Base-by-base conservation (phyloP, 371 early-diverging fungal genomes). In the Choanephora cucurbitarum region DNA sequence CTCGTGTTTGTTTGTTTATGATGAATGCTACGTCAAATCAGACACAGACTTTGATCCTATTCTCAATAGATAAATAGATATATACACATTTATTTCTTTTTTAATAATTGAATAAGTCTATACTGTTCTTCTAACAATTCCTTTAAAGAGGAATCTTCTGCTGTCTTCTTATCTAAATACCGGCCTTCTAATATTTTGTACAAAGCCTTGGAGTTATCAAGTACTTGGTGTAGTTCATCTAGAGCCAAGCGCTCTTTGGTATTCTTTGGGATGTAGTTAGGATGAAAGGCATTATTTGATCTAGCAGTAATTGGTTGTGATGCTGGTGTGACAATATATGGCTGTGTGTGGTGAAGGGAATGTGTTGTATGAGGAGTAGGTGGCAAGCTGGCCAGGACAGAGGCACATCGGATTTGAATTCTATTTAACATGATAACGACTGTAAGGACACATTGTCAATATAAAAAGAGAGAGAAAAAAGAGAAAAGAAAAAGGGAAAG, bases 251-350 rank as follows among this genome's bases (percentile, higher is more conserved):
- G 51, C 24, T 66, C 70, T 33, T 72, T 67, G 10, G 70, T 63
- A 21, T 62, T 57, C 37, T 66, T 60, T 5, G 76, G 76, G 39
- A 76, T 72, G 55, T 66, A 64, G 33, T 65, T 63, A 9, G 76
- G 71, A 49, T 76, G 66, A 41, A 76, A 76, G 6, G 70, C 70
- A 57, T 76, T 76, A 42, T 76, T 76, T 3, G 76, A 76, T 33
- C 60, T 58, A 21, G 73, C 60, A 37, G 76, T 76, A 19, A 72
- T 39, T n/a, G 76, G 73, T 31, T 51, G 52, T 3, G 70, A 55
- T 42, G 70, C 66, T 13, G 71, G 70, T 28, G 76, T 76, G 22
- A 72, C 63, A 18, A 75, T 72, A 37, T 47, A 55, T 6, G 40
- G 49, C 19, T 49, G 41, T 13, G 19, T 32, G 19, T 44, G 56